phyloP scores from a whole-genome alignment of 345 rosid genomes.

The Eucalyptus polyanthemos region DNA sequence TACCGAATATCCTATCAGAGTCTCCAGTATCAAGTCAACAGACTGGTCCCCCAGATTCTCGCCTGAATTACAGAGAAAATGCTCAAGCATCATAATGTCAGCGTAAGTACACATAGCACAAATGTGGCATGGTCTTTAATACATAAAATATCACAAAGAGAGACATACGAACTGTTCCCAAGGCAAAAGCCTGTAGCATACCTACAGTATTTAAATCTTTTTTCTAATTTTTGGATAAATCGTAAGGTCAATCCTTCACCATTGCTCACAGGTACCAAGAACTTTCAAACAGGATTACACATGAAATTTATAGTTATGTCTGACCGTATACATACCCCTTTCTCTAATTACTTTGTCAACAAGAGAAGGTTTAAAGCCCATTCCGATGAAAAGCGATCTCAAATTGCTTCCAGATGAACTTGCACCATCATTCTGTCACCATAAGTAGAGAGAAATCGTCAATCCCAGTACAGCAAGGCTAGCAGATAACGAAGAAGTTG shows the following conservation, averaged over 20 bases:
- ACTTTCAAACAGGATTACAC: background rate
- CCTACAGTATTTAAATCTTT: background rate
- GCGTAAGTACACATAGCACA: background rate
- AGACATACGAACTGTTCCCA: background rate
- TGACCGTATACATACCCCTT: slow-evolving; percentile 37
- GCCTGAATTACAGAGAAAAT: slow-evolving; percentile 18
- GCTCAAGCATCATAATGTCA: background rate
- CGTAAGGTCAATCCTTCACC: background rate
- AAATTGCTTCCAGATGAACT: slow-evolving; percentile 69
- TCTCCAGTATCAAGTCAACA: slow-evolving; percentile 59
- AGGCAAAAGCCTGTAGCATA: background rate
- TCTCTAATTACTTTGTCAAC: slow-evolving; percentile 62
- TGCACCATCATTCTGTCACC: slow-evolving; percentile 50
- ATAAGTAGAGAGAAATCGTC: background rate
- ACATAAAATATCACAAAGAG: background rate
- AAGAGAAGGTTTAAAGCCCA: slow-evolving; percentile 70
- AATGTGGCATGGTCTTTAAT: background rate
- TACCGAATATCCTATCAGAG: slow-evolving; percentile 41
- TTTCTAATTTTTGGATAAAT: background rate
- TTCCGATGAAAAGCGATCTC: slow-evolving; percentile 52
- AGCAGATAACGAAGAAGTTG: background rate
- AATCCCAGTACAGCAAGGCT: background rate
- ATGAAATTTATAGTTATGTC: background rate
- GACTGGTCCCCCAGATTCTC: slow-evolving; percentile 66
- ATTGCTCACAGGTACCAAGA: background rate